These are phyloP conservation scores for Dothistroma septosporum DNA, from an alignment of 2,329 filamentous ascomycete genomes.

Conservation along the genomic window DNA sequence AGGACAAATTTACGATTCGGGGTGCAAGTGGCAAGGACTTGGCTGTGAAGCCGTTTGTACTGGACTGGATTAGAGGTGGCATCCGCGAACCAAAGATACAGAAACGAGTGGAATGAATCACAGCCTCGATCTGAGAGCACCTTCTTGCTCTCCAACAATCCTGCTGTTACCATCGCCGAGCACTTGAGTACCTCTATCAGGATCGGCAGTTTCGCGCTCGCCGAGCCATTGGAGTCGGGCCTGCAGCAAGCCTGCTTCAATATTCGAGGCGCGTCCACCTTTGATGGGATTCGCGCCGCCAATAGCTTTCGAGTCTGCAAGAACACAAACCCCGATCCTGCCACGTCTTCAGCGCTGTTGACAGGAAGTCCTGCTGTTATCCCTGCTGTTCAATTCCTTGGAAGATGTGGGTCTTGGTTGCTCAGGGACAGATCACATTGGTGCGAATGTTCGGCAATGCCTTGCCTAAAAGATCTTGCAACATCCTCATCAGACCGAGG, in stretches of 20 bases:
- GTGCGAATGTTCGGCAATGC: constrained; percentile 35
- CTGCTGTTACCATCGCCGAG: constrained; percentile 27
- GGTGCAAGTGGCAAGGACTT: constrained; percentile 25
- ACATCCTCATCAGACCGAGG: constrained; percentile 47
- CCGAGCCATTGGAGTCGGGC: constrained; percentile 45
- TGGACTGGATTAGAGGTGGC: constrained; percentile 62
- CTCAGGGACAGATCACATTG: constrained; percentile 46
- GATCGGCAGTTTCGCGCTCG: constrained; percentile 35
- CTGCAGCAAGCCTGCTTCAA: constrained; percentile 41
- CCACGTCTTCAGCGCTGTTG: constrained; percentile 41
- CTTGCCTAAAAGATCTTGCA: constrained; percentile 38
- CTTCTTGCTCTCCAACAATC: constrained; percentile 9
- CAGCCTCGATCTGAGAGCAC: not conserved
- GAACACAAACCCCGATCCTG: constrained; percentile 36
- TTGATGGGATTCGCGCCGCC: constrained; percentile 44
- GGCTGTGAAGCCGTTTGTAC: constrained; percentile 63
- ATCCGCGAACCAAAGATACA: constrained; percentile 39
- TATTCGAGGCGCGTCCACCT: constrained; percentile 43
- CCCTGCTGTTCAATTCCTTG: constrained; percentile 36
- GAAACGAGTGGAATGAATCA: constrained; percentile 34
- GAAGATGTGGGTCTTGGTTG: constrained; percentile 40
- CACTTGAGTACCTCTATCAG: constrained; percentile 37
- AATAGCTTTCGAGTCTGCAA: constrained; percentile 36
- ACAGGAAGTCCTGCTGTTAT: constrained; percentile 38
- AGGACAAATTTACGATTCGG: constrained; percentile 48